Evolutionary conservation across 352 stramenopile species (phyloP), one percentile per base, ranked within the genome.

Genomic region (Phytophthora agathidicida): DNA sequence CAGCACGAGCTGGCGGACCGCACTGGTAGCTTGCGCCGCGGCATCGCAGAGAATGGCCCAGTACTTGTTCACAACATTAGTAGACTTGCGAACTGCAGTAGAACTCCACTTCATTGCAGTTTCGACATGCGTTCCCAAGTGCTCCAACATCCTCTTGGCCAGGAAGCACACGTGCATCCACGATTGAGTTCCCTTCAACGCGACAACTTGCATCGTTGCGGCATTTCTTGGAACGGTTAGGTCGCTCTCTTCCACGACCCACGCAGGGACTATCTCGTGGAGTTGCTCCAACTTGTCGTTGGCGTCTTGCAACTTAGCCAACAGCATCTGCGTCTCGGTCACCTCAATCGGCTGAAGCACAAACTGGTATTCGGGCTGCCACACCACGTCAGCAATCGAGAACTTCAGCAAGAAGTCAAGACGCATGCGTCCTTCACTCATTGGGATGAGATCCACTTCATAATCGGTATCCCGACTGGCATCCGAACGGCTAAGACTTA

Each of bases 321-420:
- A 24, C n/a, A 74, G 37, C 20, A 70, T 65, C 17, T 74, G 59
- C 14, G 54, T 70, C 23, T 67, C 60, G 0, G 60, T 64, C 9
- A 74, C 48, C 42, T 70, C 39, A 13, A 73, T 54, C 28, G 59
- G 46, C 13, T 70, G 46, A 2, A 73, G 42, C 24, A 70, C 60
- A 23, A 73, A 73, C 20, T 73, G 52, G 38, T 73, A 73, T 32
- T 70, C 44, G 2, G 65, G 51, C 23, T 62, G 42, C 65, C 65
- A 73, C 27, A 63, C 36, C 33, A 69, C 37, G 9, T 49, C 59
- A 11, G 59, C 48, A 28, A 69, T 61, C 9, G 52, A 66, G 19
- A 73, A 73, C 17, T 67, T 58, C 13, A 68, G 38, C 24, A 49
- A 38, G 9, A 73, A 59, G 17, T 61, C 52, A 5, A 71, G 39